A percentile compares a stretch with the other conserved stretches of the same genome.
Conservation (phyloP, 768 basidiomycete species). For the Dacryopinax primogenitus region DNA sequence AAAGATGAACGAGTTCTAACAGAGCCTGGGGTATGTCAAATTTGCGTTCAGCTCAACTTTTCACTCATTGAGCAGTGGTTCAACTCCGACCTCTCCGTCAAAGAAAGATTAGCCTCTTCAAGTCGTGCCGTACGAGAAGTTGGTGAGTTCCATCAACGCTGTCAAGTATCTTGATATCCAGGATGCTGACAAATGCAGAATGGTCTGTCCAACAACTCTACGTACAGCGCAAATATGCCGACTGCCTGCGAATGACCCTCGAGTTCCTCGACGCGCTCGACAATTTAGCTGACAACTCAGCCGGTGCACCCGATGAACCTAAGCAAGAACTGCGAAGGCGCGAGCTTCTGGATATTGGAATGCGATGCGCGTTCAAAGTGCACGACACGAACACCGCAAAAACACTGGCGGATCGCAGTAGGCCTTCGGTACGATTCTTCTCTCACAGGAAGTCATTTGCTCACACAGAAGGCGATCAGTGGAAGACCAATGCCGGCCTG, state of each 20-base stretch:
- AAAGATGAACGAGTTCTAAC: slow-evolving; percentile 13
- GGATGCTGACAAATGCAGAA: slow-evolving; percentile 4
- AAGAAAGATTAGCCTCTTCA: background rate
- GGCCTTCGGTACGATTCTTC: slow-evolving; percentile 3
- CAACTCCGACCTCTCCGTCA: background rate
- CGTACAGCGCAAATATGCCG: slow-evolving; percentile 10
- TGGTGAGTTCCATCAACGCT: background rate
- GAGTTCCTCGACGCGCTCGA: slow-evolving; percentile 10
- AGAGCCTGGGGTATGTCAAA: slow-evolving; percentile 11
- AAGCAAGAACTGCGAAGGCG: slow-evolving; percentile 3
- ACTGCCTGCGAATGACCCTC: slow-evolving; percentile 3
- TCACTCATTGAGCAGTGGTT: background rate
- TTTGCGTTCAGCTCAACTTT: background rate
- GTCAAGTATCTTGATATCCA: too few species aligned
- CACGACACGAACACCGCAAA: background rate
- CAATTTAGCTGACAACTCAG: background rate
- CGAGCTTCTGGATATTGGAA: slow-evolving; percentile 15
- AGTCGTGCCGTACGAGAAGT: slow-evolving; percentile 1
- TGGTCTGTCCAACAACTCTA: slow-evolving; percentile 14
- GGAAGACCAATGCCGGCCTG: slow-evolving; percentile 12
- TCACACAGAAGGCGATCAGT: background rate
- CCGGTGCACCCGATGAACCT: slow-evolving; percentile 1
- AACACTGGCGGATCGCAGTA: slow-evolving; percentile 12
- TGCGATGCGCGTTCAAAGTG: slow-evolving; percentile 12
- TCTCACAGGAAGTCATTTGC: background rate